These are phyloP conservation scores for Coix lacrymajobi DNA, from an alignment of 176 grass and related monocot genomes.

Conservation along the genomic window DNA sequence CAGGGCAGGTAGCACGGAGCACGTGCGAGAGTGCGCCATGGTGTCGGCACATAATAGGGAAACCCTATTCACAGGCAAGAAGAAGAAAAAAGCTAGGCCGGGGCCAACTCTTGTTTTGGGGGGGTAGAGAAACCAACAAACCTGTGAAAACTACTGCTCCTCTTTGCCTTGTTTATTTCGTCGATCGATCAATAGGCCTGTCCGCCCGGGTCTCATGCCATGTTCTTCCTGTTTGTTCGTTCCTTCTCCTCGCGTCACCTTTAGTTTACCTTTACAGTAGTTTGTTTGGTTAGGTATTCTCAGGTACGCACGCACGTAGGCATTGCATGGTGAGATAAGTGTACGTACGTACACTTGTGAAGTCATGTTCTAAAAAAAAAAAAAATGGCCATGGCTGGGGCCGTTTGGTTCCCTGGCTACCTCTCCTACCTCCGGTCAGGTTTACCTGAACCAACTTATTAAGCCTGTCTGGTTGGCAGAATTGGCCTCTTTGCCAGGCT, in stretches of 20 bases:
- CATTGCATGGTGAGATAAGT: background rate
- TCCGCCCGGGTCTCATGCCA: background rate
- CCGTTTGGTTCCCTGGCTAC: no score
- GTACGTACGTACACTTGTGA: background rate
- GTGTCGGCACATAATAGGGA: conserved; percentile 41
- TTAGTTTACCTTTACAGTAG: no score
- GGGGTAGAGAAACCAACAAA: background rate
- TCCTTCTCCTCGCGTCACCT: background rate
- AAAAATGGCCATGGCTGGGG: no score
- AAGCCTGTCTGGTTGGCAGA: no score
- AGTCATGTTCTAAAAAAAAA: no score
- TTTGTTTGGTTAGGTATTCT: background rate
- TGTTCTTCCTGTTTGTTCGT: background rate
- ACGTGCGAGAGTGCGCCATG: conserved; percentile 7
- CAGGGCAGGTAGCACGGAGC: background rate
- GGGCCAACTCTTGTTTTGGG: no score
- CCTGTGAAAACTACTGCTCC: background rate
- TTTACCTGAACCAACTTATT: no score
- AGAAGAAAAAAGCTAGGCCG: no score
- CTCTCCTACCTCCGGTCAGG: no score
- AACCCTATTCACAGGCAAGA: background rate
- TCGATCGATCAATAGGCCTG: background rate
- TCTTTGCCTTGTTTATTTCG: background rate
- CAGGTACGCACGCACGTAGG: no score
- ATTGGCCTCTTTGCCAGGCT: no score